Base-by-base conservation (phyloP, 306 rosid species). In the Cucurbita pepo region DNA sequence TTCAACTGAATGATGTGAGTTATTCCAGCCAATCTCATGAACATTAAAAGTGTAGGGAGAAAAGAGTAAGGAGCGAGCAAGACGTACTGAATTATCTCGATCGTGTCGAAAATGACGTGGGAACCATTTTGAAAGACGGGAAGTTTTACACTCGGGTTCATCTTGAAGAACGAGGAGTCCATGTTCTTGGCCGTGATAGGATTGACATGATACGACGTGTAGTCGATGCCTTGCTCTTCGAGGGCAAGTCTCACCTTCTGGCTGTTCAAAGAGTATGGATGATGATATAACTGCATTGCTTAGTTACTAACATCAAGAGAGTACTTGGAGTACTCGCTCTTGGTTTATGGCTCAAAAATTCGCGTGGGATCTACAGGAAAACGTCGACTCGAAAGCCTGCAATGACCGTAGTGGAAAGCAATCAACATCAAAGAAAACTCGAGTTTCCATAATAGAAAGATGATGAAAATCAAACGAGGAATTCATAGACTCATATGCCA, bases 261-360 rank as follows among this genome's bases (percentile, higher is more conserved):
- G 85, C 97, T 91, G 69, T 89, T 86, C 81, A 89, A 74, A 75
- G 96, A 92, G 84, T 81, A 89, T 0, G 96, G 99, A 75, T 95
- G 99, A 83, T 95, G 99, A 83, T 91, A 88, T 25, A 95, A 76
- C 87, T 95, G 99, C 99, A 95, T 95, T 54, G 71, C 83, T 77
- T 55, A 12, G 64, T 56, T 72, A 63, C 58, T 50, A 76, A 56
- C 72, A 30, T 78, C 56, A 16, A 8, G 22, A 10, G 43, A n/a
- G 73, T 4, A 48, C 21, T 50, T 15, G 15, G 15, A 11, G 45
- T 1, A 48, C 7, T 69, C 15, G 45, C 73, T 50, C 58, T 36
- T 50, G 44, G 56, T 50, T 69, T 12, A 50, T 14, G 43, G 38
- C 73, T 45, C 15, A 47, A 12, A 8, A 69, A 13, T 25, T 22